phyloP scores from a whole-genome alignment of 2,329 filamentous ascomycete species.

The Davidsoniella australis region DNA sequence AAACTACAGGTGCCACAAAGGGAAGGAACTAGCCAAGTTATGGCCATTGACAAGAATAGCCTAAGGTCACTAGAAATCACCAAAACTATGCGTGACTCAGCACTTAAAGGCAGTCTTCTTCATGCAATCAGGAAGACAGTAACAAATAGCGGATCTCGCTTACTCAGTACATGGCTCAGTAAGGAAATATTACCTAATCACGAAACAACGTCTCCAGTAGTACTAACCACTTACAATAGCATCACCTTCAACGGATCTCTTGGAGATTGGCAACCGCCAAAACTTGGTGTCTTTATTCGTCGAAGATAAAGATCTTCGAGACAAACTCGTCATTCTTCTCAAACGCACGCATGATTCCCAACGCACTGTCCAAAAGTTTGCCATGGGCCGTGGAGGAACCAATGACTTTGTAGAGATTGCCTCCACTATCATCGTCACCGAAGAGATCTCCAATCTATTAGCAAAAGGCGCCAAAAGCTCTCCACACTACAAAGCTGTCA shows the following conservation, averaged over 20 bases:
- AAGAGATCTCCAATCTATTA: conserved; percentile 39
- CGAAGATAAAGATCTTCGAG: conserved; percentile 46
- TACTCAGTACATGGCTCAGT: conserved; percentile 74
- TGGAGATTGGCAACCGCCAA: conserved; percentile 60
- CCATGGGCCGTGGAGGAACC: conserved; percentile 75
- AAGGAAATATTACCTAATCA: neutral
- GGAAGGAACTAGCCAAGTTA: conserved; percentile 56
- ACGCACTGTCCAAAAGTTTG: conserved; percentile 84
- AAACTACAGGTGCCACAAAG: conserved; percentile 70
- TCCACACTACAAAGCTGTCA: conserved; percentile 21
- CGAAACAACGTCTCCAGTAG: conserved; percentile 15
- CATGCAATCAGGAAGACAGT: conserved; percentile 81
- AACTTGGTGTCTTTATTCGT: conserved; percentile 68
- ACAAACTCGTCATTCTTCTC: conserved; percentile 51
- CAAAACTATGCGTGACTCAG: conserved; percentile 65
- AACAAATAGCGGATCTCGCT: conserved; percentile 75
- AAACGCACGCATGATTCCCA: conserved; percentile 69
- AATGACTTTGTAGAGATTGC: conserved; percentile 78
- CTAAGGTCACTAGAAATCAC: conserved; percentile 79
- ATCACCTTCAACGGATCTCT: conserved; percentile 72
- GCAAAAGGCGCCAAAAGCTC: too few species aligned
- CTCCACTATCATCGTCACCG: conserved; percentile 60
- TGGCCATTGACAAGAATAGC: conserved; percentile 85
- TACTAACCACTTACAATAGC: conserved; percentile 19
- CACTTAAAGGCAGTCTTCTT: conserved; percentile 66